Evolutionary conservation across 2,329 filamentous ascomycete genomes (phyloP), one percentile per base, ranked within the genome.

Genomic region (Aspergillus sergii): DNA sequence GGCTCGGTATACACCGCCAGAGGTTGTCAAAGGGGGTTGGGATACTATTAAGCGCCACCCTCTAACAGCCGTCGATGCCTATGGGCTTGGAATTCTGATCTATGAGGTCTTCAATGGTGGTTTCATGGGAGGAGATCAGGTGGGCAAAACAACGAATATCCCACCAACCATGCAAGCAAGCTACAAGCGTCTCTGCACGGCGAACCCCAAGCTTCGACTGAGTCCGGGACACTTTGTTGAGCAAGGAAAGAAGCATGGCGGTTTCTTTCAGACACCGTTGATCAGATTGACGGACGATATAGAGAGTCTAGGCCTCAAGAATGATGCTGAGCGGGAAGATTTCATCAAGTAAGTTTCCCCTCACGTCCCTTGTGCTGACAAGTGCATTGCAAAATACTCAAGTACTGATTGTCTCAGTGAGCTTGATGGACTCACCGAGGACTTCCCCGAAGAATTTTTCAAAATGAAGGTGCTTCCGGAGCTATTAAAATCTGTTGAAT

Each of bases 361-460:
- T 19, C 7, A 14, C 4, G n/a, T 16, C n/a, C 8, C 11, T 23
- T 4, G 57, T 9, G 10, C 10, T 10, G 28, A 8, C 9, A 16
- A 59, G 58, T 39, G 61, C 39, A 50, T 23, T 19, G 23, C 14
- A 48, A 6, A n/a, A 16, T 3, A 28, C n/a, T 10, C n/a, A 19
- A 19, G 64, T 65, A 65, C 74, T 81, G 55, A 73, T 45, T 51
- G 23, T 11, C 48, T 69, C 66, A 85, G 83, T 68, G 92, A 96
- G 72, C 86, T 99, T 7, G 93, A 96, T 68, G 85, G 91, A 64
- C 85, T 97, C 6, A 91, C 93, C 0, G 93, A 97, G 69, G 94
- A 99, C 76, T 97, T 98, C 65, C 95, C 95, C 0, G 94, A 97
- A 74, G 95, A 98, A 64, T 99, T 97, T 77, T 97, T 98, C 84